Conservation (phyloP, 2,329 filamentous ascomycete species). For the Hymenoscyphus repandus region DNA sequence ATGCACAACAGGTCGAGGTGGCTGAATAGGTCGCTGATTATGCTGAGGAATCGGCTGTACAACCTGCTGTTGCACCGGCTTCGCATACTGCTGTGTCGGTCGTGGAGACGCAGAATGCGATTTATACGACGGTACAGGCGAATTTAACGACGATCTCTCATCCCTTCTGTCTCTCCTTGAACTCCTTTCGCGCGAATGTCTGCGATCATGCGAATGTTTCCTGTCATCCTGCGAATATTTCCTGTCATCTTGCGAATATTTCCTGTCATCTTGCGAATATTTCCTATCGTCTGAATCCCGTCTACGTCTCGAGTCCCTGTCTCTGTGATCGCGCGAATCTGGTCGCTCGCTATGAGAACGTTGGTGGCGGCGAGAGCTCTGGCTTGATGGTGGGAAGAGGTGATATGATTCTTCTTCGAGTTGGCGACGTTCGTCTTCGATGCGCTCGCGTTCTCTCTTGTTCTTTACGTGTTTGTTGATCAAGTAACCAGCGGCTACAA, state of each 20-base stretch:
- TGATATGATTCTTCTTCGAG: slow-evolving; percentile 24
- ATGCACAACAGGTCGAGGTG: not conserved
- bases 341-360: slow-evolving; percentile 17
- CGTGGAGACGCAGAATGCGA: slow-evolving; percentile 1
- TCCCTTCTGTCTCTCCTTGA: not conserved
- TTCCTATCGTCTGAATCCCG: slow-evolving; percentile 13
- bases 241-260: slow-evolving; percentile 14
- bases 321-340: slow-evolving; percentile 9
- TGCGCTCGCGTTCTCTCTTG: slow-evolving; percentile 23
- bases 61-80: not conserved
- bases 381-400: slow-evolving; percentile 15
- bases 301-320: slow-evolving; percentile 2
- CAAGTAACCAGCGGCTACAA: slow-evolving; percentile 29
- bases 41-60: too few relatives aligned
- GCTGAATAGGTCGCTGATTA: not conserved
- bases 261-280: slow-evolving; percentile 14
- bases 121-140: slow-evolving; percentile 2
- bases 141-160: not conserved
- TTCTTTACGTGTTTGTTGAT: slow-evolving; percentile 28
- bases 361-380: slow-evolving; percentile 11
- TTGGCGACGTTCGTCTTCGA: slow-evolving; percentile 23
- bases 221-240: slow-evolving; percentile 10
- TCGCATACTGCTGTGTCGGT: not conserved
- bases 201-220: not conserved
- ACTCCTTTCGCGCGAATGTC: slow-evolving; percentile 2